Percentiles rank a stretch among this genome's conserved stretches.
Conservation (phyloP, 345 rosid genomes). For the Moringa oleifera region DNA sequence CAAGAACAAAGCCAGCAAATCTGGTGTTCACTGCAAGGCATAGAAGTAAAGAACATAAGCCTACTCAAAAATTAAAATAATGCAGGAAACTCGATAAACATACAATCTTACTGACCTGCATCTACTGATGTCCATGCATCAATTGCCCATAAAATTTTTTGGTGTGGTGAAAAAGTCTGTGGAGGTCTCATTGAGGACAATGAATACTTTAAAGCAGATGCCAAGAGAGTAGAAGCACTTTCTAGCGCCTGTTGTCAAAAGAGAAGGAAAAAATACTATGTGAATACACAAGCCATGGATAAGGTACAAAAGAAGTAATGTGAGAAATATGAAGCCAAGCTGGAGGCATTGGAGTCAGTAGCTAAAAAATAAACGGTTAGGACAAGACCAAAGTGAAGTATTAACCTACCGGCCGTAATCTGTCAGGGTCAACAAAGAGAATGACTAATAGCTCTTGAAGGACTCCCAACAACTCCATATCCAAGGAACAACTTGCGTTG, state of each 20-base stretch:
- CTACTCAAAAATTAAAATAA: neutral
- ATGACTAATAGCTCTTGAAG: constrained; percentile 50
- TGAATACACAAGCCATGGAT: too few relatives aligned
- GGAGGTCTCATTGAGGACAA: constrained; percentile 70
- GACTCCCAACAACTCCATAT: constrained; percentile 58
- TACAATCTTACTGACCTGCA: constrained; percentile 32
- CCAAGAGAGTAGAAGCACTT: constrained; percentile 37
- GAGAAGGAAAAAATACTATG: neutral
- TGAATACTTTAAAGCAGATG: constrained; percentile 48
- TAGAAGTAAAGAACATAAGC: constrained; percentile 10
- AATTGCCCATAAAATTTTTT: constrained; percentile 70
- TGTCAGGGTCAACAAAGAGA: constrained; percentile 28
- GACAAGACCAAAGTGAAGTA: neutral
- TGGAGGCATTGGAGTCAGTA: neutral
- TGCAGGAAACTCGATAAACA: constrained; percentile 2
- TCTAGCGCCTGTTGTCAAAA: constrained; percentile 37
- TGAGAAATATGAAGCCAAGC: neutral
- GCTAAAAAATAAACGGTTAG: neutral
- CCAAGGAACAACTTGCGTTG: constrained; percentile 58
- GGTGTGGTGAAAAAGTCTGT: constrained; percentile 70
- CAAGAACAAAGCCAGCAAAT: constrained; percentile 62
- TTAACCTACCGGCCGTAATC: constrained; percentile 40
- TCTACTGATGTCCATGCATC: constrained; percentile 65
- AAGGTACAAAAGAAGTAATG: too few relatives aligned
- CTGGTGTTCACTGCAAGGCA: constrained; percentile 48